These are phyloP conservation scores for Globisporangium middletonii DNA, from an alignment of 352 stramenopile genomes.

Conservation along the genomic window DNA sequence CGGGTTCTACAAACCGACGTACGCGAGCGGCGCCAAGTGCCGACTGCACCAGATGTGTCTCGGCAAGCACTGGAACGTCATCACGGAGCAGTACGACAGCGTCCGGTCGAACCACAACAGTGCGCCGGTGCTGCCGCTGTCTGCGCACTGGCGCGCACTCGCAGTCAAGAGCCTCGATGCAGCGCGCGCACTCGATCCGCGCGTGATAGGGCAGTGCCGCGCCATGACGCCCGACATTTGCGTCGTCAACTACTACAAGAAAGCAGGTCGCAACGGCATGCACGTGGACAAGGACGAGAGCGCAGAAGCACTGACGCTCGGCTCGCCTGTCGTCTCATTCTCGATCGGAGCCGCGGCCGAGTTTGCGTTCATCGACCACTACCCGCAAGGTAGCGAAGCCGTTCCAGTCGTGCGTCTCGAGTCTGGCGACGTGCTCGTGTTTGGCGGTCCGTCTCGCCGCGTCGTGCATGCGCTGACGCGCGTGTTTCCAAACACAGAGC, in stretches of 20 bases:
- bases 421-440: conserved; percentile 68
- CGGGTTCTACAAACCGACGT: conserved; percentile 65
- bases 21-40: conserved; percentile 64
- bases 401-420: conserved; percentile 58
- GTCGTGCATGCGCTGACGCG: conserved; percentile 64
- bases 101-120: conserved; percentile 50
- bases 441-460: conserved; percentile 46
- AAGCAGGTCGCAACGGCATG: conserved; percentile 64
- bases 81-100: conserved; percentile 61
- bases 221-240: conserved; percentile 53
- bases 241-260: conserved; percentile 77
- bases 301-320: conserved; percentile 43
- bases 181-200: conserved; percentile 27
- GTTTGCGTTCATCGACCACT: conserved; percentile 66
- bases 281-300: conserved; percentile 75
- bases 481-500: conserved; percentile 50
- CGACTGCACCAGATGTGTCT: conserved; percentile 72
- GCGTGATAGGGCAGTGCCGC: conserved; percentile 41
- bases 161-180: conserved; percentile 30
- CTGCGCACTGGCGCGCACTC: conserved; percentile 24
- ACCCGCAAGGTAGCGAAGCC: conserved; percentile 31
- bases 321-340: conserved; percentile 66
- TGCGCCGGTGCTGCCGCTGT: conserved; percentile 26
- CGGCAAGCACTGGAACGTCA: conserved; percentile 63
- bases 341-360: conserved; percentile 59